Base-by-base conservation (phyloP, 1,284 basidiomycete genomes). In the Athelia psychrophila region DNA sequence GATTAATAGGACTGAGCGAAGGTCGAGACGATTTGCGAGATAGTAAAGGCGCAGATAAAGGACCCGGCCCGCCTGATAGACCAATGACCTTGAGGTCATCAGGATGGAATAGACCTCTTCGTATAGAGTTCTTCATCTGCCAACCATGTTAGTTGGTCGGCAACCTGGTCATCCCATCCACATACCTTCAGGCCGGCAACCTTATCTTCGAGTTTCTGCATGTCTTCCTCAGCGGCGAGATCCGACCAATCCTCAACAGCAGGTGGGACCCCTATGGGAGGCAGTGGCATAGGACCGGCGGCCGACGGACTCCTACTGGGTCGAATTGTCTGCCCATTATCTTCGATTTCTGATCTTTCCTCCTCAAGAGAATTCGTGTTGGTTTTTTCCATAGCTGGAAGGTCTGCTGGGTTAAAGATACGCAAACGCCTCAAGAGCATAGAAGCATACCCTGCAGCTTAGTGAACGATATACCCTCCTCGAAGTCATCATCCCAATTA, bases 401-500 rank as follows among this genome's bases (percentile, higher is more conserved):
- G 38, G 40, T 44, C 49, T 48, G 19, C 13, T 40, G 42, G 23
- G 35, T 19, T 0, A 10, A 50, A 46, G 16, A 40, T 45, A 23
- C 20, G 24, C 46, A 16, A 50, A 48, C 49, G 48, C 40, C 42
- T 44, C 44, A 48, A 35, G 25, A 52, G 49, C 6, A 48, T 48
- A 32, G 25, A 9, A 53, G 60, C 63, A 49, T 63, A 83, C 89
- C 87, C 72, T 91, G 91, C 42, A 93, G 66, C 66, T 94, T 95
- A 9, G 86, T 85, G 51, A 91, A 82, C 1, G 93, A 92, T 24
- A 95, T 94, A 2, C 89, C 94, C 55, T 93, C 93, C 62, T 95
- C 94, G 63, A 98, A 99, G 66, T 99, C 96, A 59, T 94, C 91
- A 64, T 99, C 96, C 95, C 96, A 98, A 56, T 95, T 95, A 66